Evolutionary conservation across 169 alveolate genomes (phyloP), one percentile per base, ranked within the genome.

Genomic region (Prorocentrum cordatum): DNA sequence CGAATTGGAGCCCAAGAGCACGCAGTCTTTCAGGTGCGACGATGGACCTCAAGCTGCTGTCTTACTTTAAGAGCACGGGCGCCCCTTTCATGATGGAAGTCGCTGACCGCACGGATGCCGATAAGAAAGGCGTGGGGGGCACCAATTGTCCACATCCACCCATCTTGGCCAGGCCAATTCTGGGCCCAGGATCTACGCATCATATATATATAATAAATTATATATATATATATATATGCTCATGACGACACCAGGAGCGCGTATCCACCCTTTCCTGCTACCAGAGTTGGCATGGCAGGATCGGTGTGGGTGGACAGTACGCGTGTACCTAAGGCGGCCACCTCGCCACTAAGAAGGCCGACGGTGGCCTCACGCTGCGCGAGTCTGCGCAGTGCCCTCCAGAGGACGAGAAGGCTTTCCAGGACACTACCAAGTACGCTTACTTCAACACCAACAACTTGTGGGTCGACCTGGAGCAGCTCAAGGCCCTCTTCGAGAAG

Each of bases 371-470:
- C 32, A 61, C 80, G 24, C 80, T 80, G 20, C 79, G 90, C 3
- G 90, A 80, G 24, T 62, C 90, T 22, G 90, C 90, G 1, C 90
- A 80, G 80, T 80, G 90, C 39, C 90, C 90, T 16, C 38, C 61
- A 10, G 90, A 80, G 31, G 90, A 61, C 31, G 90, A 61, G 18
- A 67, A 27, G 42, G 89, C 39, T 18, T 79, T 77, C 62, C 87
- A 80, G 90, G 80, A 62, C 27, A 54, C 35, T 39, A 20, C 35
- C 20, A 80, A 62, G 80, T 62, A 80, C 33, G 32, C 67, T 39
- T 80, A 62, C 54, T 80, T 80, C 90, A 80, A 80, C 77, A 80
- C 90, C 70, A 80, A 80, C 90, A 80, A 80, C 39, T 58, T 80
- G 18, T 80, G 90, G 90, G 90, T 80, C 27, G 54, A 80, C 24